Evolutionary conservation across 169 alveolate genomes (phyloP).

Genomic region (Sarcocystis neurona): DNA sequence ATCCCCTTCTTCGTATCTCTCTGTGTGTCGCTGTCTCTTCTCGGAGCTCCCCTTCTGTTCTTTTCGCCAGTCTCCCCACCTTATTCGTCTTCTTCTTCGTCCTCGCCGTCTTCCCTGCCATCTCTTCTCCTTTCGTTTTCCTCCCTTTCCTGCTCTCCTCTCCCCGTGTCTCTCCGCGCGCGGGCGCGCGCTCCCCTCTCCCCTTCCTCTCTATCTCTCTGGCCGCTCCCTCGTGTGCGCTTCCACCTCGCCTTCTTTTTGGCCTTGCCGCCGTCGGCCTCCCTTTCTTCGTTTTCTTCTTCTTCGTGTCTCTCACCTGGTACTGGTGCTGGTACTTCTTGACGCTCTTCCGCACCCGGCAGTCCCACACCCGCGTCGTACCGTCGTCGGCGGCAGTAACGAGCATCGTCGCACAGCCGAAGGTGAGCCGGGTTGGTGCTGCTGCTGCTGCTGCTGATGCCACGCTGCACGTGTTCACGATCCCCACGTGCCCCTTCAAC

Average conservation of each 20-base stretch:
- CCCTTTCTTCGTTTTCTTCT: background rate
- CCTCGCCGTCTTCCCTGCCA: background rate
- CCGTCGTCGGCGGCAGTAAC: constrained; percentile 84
- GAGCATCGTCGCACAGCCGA: constrained; percentile 68
- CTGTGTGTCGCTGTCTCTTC: no score
- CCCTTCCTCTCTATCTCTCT: background rate
- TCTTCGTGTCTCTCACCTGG: constrained; percentile 29
- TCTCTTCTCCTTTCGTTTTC: background rate
- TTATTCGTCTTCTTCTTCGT: background rate
- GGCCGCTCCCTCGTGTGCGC: no score
- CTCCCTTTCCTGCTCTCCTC: background rate
- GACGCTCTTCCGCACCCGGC: constrained; percentile 70
- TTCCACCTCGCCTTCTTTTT: no score
- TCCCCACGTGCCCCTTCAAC: constrained; percentile 61
- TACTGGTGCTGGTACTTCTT: constrained; percentile 74
- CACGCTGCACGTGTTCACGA: constrained; percentile 31
- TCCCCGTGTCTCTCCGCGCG: no score
- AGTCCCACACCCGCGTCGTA: constrained; percentile 80
- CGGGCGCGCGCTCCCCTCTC: background rate
- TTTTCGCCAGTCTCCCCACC: no score
- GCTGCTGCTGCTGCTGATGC: constrained; percentile 40
- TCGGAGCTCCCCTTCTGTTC: no score
- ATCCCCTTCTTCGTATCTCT: no score
- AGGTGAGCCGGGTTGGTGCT: constrained; percentile 29
- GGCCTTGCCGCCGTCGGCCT: no score